Conservation (phyloP, 2,329 filamentous ascomycete genomes). For the Talaromyces sp. region DNA sequence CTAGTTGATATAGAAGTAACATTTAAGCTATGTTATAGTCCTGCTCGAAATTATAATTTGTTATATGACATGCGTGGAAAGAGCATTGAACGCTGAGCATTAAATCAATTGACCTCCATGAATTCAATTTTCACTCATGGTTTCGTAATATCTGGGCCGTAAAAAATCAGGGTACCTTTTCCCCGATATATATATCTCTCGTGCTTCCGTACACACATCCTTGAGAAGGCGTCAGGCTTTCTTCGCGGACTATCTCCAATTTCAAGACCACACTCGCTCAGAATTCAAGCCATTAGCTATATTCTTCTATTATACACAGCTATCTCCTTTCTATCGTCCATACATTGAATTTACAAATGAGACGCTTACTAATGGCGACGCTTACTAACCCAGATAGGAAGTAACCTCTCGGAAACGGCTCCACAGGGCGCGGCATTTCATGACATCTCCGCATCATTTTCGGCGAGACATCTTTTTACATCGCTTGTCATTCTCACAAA, state of each 20-base stretch:
- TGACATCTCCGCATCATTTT: slow-evolving; percentile 4
- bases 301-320: background rate
- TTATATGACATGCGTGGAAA: no score
- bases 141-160: no score
- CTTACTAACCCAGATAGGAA: background rate
- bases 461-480: slow-evolving; percentile 22
- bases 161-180: no score
- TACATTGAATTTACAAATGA: background rate
- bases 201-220: background rate
- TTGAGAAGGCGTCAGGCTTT: background rate
- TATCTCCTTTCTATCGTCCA: background rate
- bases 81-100: no score
- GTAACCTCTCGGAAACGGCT: slow-evolving; percentile 1
- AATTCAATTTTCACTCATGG: no score
- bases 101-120: no score
- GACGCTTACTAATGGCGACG: background rate
- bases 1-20: background rate
- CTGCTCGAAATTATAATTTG: no score
- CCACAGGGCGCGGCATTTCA: slow-evolving; percentile 5
- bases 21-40: no score
- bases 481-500: background rate
- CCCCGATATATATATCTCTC: background rate
- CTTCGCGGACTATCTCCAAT: background rate
- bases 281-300: background rate
- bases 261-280: no score